A percentile compares a stretch with the other conserved stretches of the same genome.
Evolutionary conservation across 805 yeast genomes (phyloP).

Genomic region (Candida stauntonica): DNA sequence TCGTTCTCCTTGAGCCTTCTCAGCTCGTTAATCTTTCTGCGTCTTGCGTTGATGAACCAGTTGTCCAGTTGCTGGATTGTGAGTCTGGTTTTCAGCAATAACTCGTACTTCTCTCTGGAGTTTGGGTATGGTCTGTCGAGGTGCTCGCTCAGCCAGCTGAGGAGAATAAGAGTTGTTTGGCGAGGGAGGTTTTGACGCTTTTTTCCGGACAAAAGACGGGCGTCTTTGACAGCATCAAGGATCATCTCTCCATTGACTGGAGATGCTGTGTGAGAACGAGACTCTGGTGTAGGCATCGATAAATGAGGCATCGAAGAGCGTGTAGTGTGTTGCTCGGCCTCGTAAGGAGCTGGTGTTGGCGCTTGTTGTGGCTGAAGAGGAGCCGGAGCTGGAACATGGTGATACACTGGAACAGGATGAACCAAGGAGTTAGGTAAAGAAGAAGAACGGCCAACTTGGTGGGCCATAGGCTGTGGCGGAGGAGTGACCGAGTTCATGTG

Average conservation of each 20-base stretch:
- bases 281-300: constrained; percentile 15
- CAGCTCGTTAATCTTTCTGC: constrained; percentile 51
- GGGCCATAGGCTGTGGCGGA: constrained; percentile 1
- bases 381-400: no score
- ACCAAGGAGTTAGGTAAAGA: constrained; percentile 11
- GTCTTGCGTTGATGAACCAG: constrained; percentile 86
- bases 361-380: no score
- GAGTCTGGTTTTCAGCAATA: constrained; percentile 68
- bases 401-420: no score
- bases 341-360: no score
- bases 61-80: constrained; percentile 77
- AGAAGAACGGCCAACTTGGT: constrained; percentile 8
- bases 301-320: background rate
- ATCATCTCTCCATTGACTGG: constrained; percentile 6
- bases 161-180: constrained; percentile 64
- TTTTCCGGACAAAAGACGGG: constrained; percentile 23
- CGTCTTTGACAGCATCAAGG: constrained; percentile 6
- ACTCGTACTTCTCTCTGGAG: constrained; percentile 66
- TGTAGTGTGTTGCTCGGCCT: no score
- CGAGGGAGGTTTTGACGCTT: constrained; percentile 75
- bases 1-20: constrained; percentile 26
- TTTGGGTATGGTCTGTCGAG: constrained; percentile 81
- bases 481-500: constrained; percentile 3
- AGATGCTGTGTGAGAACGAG: constrained; percentile 13
- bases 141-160: constrained; percentile 71